A percentile compares a stretch with the other conserved stretches of the same genome.
phyloP scores from a whole-genome alignment of 805 yeast species.

The Saturnispora ahearnii region DNA sequence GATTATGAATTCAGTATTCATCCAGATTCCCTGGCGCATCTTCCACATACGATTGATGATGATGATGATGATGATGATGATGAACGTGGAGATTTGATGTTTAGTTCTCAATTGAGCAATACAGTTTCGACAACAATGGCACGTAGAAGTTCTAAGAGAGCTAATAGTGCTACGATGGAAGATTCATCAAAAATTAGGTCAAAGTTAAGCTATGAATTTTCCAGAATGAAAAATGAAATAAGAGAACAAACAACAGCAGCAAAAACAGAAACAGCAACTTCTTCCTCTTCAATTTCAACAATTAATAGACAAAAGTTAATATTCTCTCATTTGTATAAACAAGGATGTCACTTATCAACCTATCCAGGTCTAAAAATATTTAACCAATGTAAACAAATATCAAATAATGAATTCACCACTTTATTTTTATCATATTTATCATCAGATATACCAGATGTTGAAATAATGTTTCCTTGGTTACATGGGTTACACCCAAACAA shows the following conservation, averaged over 20 bases:
- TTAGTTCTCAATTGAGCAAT: background rate
- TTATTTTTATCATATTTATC: constrained; percentile 19
- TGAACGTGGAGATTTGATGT: background rate
- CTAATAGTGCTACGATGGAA: constrained; percentile 12
- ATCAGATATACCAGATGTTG: constrained; percentile 49
- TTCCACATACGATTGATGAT: background rate
- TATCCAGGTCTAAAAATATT: constrained; percentile 14
- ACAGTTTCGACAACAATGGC: background rate
- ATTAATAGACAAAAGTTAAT: background rate
- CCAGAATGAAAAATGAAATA: background rate
- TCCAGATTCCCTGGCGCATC: background rate
- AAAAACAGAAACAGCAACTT: background rate
- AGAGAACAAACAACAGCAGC: background rate
- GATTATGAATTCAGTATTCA: background rate
- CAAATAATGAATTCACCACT: constrained; percentile 21
- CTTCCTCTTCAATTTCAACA: background rate
- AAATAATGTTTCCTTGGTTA: constrained; percentile 78
- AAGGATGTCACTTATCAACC: constrained; percentile 15
- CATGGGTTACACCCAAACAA: constrained; percentile 64
- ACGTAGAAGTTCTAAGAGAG: background rate
- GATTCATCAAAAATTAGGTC: constrained; percentile 23
- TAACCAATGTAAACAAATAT: constrained; percentile 17
- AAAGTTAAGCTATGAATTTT: constrained; percentile 13
- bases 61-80: background rate
- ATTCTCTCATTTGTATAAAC: constrained; percentile 14